phyloP scores from a whole-genome alignment of 1,284 basidiomycete genomes.

The Sanghuangporus baumii region DNA sequence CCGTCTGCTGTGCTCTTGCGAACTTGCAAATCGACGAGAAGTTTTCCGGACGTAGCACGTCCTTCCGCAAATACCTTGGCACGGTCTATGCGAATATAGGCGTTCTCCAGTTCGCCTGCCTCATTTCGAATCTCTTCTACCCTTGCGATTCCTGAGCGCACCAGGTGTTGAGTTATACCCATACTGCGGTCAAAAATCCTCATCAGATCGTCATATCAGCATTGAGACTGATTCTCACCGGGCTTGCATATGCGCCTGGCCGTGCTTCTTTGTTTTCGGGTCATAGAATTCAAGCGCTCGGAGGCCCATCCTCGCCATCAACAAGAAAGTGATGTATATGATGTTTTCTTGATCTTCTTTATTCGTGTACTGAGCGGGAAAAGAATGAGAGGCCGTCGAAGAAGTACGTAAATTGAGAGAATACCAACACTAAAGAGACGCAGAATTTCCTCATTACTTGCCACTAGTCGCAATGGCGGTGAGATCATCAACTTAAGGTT shows the following conservation, averaged over 20 bases:
- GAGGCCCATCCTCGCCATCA: conserved; percentile 81
- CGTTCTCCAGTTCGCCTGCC: conserved; percentile 56
- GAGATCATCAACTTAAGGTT: conserved; percentile 26
- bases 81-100: conserved; percentile 69
- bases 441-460: conserved; percentile 57
- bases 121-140: conserved; percentile 60
- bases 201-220: background rate
- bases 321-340: conserved; percentile 73
- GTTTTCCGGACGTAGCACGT: conserved; percentile 58
- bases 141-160: conserved; percentile 62
- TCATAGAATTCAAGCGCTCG: conserved; percentile 80
- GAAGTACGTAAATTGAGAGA: background rate
- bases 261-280: conserved; percentile 73
- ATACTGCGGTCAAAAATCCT: conserved; percentile 37
- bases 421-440: conserved; percentile 61
- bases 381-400: background rate
- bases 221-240: conserved; percentile 38
- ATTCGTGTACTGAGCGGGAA: conserved; percentile 48
- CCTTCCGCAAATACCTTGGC: conserved; percentile 59
- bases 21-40: conserved; percentile 74
- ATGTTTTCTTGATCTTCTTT: conserved; percentile 69
- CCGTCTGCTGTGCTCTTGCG: conserved; percentile 81
- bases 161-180: conserved; percentile 76
- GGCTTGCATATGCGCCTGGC: conserved; percentile 91
- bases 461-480: conserved; percentile 39